Conservation (phyloP, 129 eudicot species). For the Smallanthus sonchifolius region DNA sequence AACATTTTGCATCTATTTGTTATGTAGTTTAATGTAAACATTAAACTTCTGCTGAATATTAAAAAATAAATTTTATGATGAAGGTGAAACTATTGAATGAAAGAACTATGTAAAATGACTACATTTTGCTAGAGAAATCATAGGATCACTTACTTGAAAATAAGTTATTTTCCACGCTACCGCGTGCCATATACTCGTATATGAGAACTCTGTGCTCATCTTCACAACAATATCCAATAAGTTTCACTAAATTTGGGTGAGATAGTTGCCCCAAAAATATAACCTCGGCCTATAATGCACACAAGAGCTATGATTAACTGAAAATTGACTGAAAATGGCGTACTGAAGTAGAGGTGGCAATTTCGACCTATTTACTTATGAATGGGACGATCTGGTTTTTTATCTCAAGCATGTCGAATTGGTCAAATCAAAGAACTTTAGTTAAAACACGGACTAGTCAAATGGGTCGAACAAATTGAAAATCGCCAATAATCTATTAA, state of each 20-base stretch:
- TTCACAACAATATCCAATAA: conserved; percentile 92
- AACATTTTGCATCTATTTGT: conserved; percentile 3
- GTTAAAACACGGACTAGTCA: background rate
- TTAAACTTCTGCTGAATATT: conserved; percentile 5
- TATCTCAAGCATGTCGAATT: background rate
- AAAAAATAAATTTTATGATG: background rate
- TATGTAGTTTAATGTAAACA: background rate
- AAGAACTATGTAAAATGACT: background rate
- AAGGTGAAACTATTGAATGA: background rate
- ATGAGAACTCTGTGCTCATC: conserved; percentile 81
- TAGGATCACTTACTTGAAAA: conserved; percentile 66
- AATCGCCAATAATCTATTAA: background rate
- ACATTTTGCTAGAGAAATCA: conserved; percentile 7
- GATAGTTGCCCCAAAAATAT: conserved; percentile 95
- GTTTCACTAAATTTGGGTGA: conserved; percentile 89
- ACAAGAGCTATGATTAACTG: conserved; percentile 10
- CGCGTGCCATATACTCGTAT: conserved; percentile 87
- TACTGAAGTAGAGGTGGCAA: background rate
- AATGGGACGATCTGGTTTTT: background rate
- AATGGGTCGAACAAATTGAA: background rate
- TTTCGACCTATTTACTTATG: background rate
- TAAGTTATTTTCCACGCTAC: conserved; percentile 87
- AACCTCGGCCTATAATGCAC: conserved; percentile 70
- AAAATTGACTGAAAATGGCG: background rate
- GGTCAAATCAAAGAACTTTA: background rate